Percentiles rank a stretch among this genome's conserved stretches.
Conservation (phyloP, 345 rosid species). For the Turnera subulata region DNA sequence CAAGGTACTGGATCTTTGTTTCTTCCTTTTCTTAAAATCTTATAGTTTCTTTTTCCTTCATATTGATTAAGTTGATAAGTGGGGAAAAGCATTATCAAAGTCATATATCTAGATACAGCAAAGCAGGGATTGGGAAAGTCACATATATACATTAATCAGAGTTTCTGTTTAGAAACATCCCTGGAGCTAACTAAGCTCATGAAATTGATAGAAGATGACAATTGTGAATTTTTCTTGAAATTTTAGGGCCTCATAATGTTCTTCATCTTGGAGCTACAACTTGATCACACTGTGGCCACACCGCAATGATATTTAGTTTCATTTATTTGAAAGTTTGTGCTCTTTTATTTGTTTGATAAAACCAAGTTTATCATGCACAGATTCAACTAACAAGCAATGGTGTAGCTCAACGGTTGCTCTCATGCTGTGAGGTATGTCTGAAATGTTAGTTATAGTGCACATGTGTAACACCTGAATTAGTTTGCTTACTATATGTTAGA, state of each 20-base stretch:
- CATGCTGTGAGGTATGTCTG: constrained; percentile 77
- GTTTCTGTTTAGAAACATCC: too few relatives aligned
- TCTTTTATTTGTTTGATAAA: constrained; percentile 16
- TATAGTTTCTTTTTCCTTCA: neutral
- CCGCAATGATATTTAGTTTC: neutral
- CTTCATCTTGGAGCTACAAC: too few relatives aligned
- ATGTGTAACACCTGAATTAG: neutral
- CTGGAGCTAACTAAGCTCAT: too few relatives aligned
- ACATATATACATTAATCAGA: too few relatives aligned
- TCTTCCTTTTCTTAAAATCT: neutral
- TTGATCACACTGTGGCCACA: too few relatives aligned
- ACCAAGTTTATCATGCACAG: constrained; percentile 30
- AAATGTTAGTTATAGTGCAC: neutral
- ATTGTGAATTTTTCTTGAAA: too few relatives aligned
- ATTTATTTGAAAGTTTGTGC: neutral
- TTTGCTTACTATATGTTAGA: constrained; percentile 1
- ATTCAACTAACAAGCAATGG: constrained; percentile 50
- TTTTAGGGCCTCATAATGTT: too few relatives aligned
- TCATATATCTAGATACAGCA: too few relatives aligned
- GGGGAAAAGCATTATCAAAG: too few relatives aligned
- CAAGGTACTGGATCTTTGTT: constrained; percentile 42
- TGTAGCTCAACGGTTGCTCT: constrained; percentile 61
- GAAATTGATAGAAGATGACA: too few relatives aligned
- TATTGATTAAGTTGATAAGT: neutral
- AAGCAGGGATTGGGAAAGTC: too few relatives aligned